Evolutionary conservation across 139 green algal genomes (phyloP), one percentile per base, ranked within the genome.

Genomic region (Picochlorum sp.): DNA sequence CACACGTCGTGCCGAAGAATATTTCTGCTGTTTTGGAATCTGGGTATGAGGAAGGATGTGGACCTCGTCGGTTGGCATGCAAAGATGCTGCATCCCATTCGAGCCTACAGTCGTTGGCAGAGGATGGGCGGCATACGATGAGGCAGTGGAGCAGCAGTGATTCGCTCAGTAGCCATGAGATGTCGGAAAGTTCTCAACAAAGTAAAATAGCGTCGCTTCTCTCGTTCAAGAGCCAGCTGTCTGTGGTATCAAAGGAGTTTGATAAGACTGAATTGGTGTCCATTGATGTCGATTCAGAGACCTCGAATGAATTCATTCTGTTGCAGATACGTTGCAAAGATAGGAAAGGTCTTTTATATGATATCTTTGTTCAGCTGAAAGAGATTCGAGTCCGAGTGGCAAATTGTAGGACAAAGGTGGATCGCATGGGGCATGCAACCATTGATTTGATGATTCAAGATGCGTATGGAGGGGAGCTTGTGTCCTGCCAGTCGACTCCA

Each of bases 311-410:
- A 21, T 80, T 89, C 67, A 85, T 71, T 13, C 37, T 90, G 66
- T 62, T 92, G 31, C 76, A 74, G 56, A 65, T 90, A 21, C 34
- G 67, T 13, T 86, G 76, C 64, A 28, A 54, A 34, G 85, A 93
- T 63, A 81, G 86, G 57, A 92, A 92, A 76, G 86, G 86, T 26
- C 77, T 93, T 44, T 54, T 92, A 5, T 93, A 90, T 67, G 86
- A 93, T 67, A 51, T 86, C 4, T 74, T 91, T 55, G 69, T 82
- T 45, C 77, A 69, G 3, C 58, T 90, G 11, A 90, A 89, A 47
- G 83, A 91, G 34, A 62, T 90, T 9, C 76, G 81, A 52, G 51
- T 92, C 34, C 74, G 81, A 13, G 73, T 92, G 6, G 80, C 76
- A 2, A 90, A 85, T 60, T 78, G 71, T 45, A 77, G 79, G 61